Percentiles rank a stretch among this genome's conserved stretches.
These are phyloP conservation scores for Eutrema yunnanense DNA, from an alignment of 345 rosid species.

Conservation along the genomic window DNA sequence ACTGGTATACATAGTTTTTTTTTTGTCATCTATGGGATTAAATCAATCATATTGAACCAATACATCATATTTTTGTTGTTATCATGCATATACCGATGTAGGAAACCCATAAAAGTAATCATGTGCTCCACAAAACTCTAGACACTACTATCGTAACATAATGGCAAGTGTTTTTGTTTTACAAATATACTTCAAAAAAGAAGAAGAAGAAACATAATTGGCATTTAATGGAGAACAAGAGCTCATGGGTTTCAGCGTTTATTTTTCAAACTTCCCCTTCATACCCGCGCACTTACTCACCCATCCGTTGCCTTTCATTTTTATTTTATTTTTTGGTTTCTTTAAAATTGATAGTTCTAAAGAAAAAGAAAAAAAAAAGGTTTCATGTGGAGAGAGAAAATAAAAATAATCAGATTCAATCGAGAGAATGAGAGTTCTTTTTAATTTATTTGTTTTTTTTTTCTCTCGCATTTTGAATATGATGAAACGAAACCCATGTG, in stretches of 20 bases:
- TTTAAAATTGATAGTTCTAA: background rate
- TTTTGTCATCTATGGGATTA: background rate
- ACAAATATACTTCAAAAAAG: too few species aligned
- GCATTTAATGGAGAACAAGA: constrained; percentile 15
- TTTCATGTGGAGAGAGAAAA: constrained; percentile 16
- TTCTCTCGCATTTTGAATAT: background rate
- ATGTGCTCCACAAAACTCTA: constrained; percentile 25
- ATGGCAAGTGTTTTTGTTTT: constrained; percentile 5
- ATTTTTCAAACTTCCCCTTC: constrained; percentile 49
- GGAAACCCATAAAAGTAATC: constrained; percentile 25
- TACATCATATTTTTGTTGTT: too few species aligned
- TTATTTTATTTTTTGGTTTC: background rate
- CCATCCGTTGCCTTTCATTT: constrained; percentile 46
- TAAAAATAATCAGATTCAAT: background rate
- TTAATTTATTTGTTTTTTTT: background rate
- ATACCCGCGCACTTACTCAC: constrained; percentile 53
- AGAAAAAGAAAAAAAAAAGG: background rate
- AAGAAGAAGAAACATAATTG: constrained; percentile 4
- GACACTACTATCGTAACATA: constrained; percentile 22
- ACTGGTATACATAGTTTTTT: background rate
- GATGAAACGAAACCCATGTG: constrained; percentile 13
- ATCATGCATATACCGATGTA: background rate
- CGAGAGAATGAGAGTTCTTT: background rate
- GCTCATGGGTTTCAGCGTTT: constrained; percentile 55
- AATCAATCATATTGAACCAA: background rate